Evolutionary conservation across 176 grass and related monocot species (phyloP).

Genomic region (Cocos nucifera): DNA sequence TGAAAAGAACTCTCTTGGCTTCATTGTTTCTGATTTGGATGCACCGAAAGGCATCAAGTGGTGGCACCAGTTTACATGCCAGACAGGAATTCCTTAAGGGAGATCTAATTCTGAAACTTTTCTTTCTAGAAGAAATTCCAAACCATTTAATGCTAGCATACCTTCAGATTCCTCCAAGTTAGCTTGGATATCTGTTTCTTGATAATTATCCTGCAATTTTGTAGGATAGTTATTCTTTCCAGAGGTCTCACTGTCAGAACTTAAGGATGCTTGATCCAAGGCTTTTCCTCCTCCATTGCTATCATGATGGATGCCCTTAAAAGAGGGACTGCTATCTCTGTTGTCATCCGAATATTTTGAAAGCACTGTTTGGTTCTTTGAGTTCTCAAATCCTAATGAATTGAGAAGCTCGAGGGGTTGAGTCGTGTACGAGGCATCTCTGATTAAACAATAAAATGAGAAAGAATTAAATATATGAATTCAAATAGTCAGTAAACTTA

Average conservation of each 20-base stretch:
- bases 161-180: constrained; percentile 65
- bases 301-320: constrained; percentile 28
- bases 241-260: constrained; percentile 32
- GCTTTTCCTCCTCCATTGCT: constrained; percentile 26
- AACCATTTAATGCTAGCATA: constrained; percentile 24
- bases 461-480: too few species aligned
- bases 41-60: not conserved
- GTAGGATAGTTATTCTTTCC: constrained; percentile 1
- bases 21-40: not conserved
- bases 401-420: constrained; percentile 96
- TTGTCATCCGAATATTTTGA: constrained; percentile 40
- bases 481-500: too few species aligned
- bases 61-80: too few species aligned
- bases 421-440: constrained; percentile 95
- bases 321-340: constrained; percentile 5
- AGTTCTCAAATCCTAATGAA: constrained; percentile 84
- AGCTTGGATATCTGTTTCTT: constrained; percentile 46
- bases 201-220: constrained; percentile 15
- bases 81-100: too few species aligned
- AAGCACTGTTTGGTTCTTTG: constrained; percentile 43
- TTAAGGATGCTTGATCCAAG: constrained; percentile 11
- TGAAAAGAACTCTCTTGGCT: not conserved
- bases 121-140: too few species aligned
- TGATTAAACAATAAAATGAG: constrained; percentile 28
- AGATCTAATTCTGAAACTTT: too few species aligned